phyloP scores from a whole-genome alignment of 2,329 filamentous ascomycete species.

The Paraphaeosphaeria sporulosa region DNA sequence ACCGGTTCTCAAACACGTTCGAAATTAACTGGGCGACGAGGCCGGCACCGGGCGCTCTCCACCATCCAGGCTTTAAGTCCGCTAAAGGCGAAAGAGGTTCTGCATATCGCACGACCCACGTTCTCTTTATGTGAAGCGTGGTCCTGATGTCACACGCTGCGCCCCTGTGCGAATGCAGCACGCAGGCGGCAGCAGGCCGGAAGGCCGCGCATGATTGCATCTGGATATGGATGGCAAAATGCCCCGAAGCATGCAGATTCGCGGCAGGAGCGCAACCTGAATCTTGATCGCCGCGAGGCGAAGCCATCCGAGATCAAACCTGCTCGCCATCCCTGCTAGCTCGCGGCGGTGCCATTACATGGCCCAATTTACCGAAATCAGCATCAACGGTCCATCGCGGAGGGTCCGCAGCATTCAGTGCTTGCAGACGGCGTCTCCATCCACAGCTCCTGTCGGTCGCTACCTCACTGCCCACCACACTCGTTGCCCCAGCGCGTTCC shows the following conservation, averaged over 20 bases:
- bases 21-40: conserved; percentile 10
- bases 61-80: conserved; percentile 1
- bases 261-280: conserved; percentile 7
- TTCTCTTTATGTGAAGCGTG: conserved; percentile 9
- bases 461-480: conserved; percentile 15
- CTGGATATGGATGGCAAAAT: conserved; percentile 6
- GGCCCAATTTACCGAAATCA: conserved; percentile 31
- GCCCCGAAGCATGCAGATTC: conserved; percentile 7
- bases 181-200: not conserved
- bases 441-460: conserved; percentile 14
- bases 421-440: conserved; percentile 1
- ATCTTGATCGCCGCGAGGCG: conserved; percentile 31
- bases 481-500: conserved; percentile 13
- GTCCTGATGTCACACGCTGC: not conserved
- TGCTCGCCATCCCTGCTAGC: conserved; percentile 38
- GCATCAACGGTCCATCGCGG: conserved; percentile 21
- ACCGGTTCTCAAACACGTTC: conserved; percentile 2
- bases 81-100: not conserved
- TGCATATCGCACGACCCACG: conserved; percentile 21
- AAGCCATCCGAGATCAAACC: conserved; percentile 29
- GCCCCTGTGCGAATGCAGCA: not conserved
- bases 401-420: conserved; percentile 4
- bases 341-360: conserved; percentile 25
- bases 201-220: conserved; percentile 2
- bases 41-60: not conserved